Evolutionary conservation across 768 basidiomycete species (phyloP).

Genomic region (Cyclocybe aegerita): DNA sequence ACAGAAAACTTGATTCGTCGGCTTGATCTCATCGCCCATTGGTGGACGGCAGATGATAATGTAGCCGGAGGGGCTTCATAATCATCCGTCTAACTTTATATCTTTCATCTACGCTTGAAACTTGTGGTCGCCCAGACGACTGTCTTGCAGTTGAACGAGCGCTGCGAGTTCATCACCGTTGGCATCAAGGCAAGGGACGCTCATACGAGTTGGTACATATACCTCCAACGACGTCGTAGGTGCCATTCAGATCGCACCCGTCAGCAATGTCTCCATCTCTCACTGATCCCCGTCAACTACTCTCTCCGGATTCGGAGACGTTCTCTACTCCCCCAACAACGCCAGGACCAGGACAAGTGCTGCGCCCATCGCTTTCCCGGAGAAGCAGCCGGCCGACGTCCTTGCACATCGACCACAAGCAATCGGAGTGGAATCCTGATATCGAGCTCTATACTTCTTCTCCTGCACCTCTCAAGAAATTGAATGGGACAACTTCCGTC

Average conservation of each 20-base stretch:
- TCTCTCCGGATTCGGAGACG: conserved; percentile 35
- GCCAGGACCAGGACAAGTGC: conserved; percentile 24
- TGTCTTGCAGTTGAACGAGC: too few species aligned
- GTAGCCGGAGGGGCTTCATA: too few species aligned
- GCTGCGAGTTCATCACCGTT: too few species aligned
- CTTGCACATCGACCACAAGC: conserved; percentile 39
- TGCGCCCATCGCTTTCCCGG: conserved; percentile 40
- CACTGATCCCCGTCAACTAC: conserved; percentile 16
- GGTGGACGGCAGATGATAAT: too few species aligned
- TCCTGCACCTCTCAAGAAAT: conserved; percentile 17
- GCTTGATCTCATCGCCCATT: too few species aligned
- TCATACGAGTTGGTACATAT: too few species aligned
- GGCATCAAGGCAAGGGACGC: too few species aligned
- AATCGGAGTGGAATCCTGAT: conserved; percentile 40
- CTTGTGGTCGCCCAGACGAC: too few species aligned
- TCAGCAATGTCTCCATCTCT: conserved; percentile 18
- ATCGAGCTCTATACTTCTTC: conserved; percentile 42
- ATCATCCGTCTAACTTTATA: too few species aligned
- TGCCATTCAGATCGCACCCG: neutral
- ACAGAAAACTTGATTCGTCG: neutral
- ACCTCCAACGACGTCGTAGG: neutral
- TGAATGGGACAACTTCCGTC: conserved; percentile 10
- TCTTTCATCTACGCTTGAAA: too few species aligned
- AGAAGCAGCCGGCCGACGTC: conserved; percentile 43
- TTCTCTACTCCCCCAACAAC: conserved; percentile 45